Evolutionary conservation across 257 asterid genomes (phyloP).

Genomic region (Schizonepeta tenuifolia): DNA sequence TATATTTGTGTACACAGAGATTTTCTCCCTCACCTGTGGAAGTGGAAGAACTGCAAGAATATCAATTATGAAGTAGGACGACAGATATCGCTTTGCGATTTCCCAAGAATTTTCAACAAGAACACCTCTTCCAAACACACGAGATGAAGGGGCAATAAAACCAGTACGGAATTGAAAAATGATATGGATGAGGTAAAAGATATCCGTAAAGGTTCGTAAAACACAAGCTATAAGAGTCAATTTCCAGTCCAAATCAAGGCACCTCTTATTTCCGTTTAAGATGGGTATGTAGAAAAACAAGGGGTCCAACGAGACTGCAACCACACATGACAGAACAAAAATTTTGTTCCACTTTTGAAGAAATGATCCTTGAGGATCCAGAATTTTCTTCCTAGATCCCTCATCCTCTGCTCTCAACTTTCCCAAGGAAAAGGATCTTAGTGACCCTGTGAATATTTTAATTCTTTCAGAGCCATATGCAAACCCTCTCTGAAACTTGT

Average conservation of each 20-base stretch:
- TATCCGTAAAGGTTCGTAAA: slow-evolving; percentile 75
- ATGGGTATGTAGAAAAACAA: slow-evolving; percentile 86
- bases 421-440: slow-evolving; percentile 55
- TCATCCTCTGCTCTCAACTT: slow-evolving; percentile 47
- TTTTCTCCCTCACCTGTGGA: slow-evolving; percentile 66
- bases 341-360: slow-evolving; percentile 88
- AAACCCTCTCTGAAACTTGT: slow-evolving; percentile 50
- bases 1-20: slow-evolving; percentile 4
- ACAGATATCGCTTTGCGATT: slow-evolving; percentile 80
- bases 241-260: slow-evolving; percentile 72
- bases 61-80: slow-evolving; percentile 75
- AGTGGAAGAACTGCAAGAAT: slow-evolving; percentile 89
- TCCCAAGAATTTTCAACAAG: slow-evolving; percentile 78
- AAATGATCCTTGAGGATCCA: slow-evolving; percentile 84
- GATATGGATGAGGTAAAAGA: slow-evolving; percentile 77
- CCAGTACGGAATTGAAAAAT: slow-evolving; percentile 84
- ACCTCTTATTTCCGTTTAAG: slow-evolving; percentile 59
- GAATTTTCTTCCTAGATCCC: slow-evolving; percentile 56
- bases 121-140: slow-evolving; percentile 94
- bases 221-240: slow-evolving; percentile 66
- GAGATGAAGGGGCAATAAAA: slow-evolving; percentile 82
- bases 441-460: slow-evolving; percentile 52
- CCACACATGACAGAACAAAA: slow-evolving; percentile 69
- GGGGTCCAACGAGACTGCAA: slow-evolving; percentile 87
- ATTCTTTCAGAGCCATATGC: slow-evolving; percentile 57